Percentiles rank a stretch among this genome's conserved stretches.
These are phyloP conservation scores for Thelephora terrestris DNA, from an alignment of 1,284 basidiomycete species.

Conservation along the genomic window DNA sequence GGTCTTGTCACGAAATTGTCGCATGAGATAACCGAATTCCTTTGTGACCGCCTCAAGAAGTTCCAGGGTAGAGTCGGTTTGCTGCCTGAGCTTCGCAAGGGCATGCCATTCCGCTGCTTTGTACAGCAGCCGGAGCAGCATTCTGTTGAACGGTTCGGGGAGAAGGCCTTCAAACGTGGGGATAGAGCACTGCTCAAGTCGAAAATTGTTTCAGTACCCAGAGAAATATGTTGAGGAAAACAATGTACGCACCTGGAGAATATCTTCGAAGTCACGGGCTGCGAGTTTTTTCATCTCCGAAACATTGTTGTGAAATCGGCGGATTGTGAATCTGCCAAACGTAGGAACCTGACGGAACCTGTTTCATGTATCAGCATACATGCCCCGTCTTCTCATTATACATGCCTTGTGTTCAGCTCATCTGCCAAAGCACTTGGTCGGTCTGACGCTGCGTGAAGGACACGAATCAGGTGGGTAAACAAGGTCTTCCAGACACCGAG, in stretches of 20 bases:
- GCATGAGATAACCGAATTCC: conserved; percentile 12
- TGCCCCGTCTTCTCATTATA: no score
- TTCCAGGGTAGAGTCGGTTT: conserved; percentile 17
- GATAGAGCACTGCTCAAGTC: conserved; percentile 23
- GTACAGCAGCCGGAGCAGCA: conserved; percentile 12
- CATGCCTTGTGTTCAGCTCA: no score
- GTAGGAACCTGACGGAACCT: conserved; percentile 16
- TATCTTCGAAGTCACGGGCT: conserved; percentile 21
- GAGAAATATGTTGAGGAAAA: background rate
- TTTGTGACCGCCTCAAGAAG: conserved; percentile 13
- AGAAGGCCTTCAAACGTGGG: conserved; percentile 24
- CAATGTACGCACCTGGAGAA: conserved; percentile 18
- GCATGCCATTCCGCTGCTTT: conserved; percentile 22
- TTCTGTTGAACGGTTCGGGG: conserved; percentile 13
- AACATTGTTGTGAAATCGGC: conserved; percentile 14
- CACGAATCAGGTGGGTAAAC: conserved; percentile 16
- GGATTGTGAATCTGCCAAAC: conserved; percentile 16
- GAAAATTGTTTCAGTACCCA: background rate
- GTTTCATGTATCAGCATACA: no score
- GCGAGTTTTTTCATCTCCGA: conserved; percentile 19
- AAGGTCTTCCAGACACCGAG: conserved; percentile 20
- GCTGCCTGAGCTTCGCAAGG: conserved; percentile 24
- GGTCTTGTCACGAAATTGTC: conserved; percentile 10
- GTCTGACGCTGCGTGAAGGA: conserved; percentile 13
- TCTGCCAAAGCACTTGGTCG: no score